Percentiles rank a stretch among this genome's conserved stretches.
phyloP scores from a whole-genome alignment of 768 basidiomycete genomes.

The Boletellus ananiceps region DNA sequence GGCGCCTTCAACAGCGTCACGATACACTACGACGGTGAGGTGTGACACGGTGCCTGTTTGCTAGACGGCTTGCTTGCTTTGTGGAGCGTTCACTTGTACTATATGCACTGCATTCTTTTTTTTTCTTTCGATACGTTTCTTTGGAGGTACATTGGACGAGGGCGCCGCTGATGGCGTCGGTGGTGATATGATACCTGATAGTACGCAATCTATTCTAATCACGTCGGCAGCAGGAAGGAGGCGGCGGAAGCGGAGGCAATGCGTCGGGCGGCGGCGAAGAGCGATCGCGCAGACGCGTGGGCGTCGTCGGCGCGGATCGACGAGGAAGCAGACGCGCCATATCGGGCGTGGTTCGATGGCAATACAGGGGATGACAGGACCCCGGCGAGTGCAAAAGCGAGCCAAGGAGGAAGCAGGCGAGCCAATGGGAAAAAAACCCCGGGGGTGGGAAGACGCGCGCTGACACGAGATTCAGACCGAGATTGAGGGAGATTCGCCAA shows the following conservation, averaged over 20 bases:
- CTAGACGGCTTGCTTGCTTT: slow-evolving; percentile 25
- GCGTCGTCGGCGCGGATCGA: slow-evolving; percentile 32
- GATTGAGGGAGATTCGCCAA: slow-evolving; percentile 30
- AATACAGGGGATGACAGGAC: slow-evolving; percentile 20
- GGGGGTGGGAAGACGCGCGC: slow-evolving; percentile 10
- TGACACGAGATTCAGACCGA: slow-evolving; percentile 29
- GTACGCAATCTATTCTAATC: slow-evolving; percentile 29
- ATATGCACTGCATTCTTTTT: slow-evolving; percentile 28
- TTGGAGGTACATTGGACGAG: slow-evolving; percentile 22
- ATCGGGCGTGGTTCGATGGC: slow-evolving; percentile 20
- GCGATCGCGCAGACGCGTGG: slow-evolving; percentile 2
- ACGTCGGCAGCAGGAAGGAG: slow-evolving; percentile 14
- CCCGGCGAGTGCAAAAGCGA: slow-evolving; percentile 28
- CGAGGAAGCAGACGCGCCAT: slow-evolving; percentile 16
- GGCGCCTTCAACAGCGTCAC: slow-evolving; percentile 89
- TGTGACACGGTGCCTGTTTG: slow-evolving; percentile 14
- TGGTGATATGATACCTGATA: slow-evolving; percentile 32
- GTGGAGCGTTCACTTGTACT: slow-evolving; percentile 31
- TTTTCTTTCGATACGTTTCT: slow-evolving; percentile 16
- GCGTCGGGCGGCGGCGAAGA: slow-evolving; percentile 2
- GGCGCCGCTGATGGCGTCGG: slow-evolving; percentile 11
- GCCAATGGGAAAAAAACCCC: slow-evolving; percentile 7
- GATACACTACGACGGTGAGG: slow-evolving; percentile 75
- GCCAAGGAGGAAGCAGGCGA: slow-evolving; percentile 26
- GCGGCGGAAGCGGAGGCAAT: slow-evolving; percentile 18